Evolutionary conservation across 169 alveolate genomes (phyloP), one percentile per base, ranked within the genome.

Genomic region (Plasmodium fragile): DNA sequence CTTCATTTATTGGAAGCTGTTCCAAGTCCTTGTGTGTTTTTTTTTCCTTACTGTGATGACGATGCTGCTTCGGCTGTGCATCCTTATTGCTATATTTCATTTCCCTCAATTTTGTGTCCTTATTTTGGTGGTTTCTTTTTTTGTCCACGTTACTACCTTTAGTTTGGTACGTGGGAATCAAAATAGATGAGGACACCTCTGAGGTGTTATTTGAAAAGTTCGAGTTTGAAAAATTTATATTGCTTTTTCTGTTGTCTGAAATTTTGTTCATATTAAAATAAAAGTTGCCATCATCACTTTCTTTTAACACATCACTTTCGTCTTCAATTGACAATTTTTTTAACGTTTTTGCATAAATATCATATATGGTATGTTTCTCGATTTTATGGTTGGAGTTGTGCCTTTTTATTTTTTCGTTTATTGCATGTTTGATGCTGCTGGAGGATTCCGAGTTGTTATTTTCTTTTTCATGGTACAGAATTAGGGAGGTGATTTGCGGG

Each of bases 271-370:
- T 49, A 71, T 16, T 75, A 43, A 53, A 16, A 59, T 75, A 59
- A 5, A 53, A 41, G 18, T 83, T 71, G 32, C 45, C 77, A 59
- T 75, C 81, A 18, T 87, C 81, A 53, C 73, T 79, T 11, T 22
- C 53, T 49, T 83, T 83, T 83, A 72, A 45, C 25, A 72, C 25
- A 10, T 72, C 83, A 78, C 73, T 87, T 55, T 75, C 81, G 18
- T 65, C 93, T 32, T 87, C 79, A 77, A 87, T 87, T 25, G 93
- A 87, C 16, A 87, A 43, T 32, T 87, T 87, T 65, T 78, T 87
- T 43, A 87, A 43, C n/a, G 90, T 87, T 8, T 87, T 49, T 32
- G 80, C 89, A 39, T 87, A 87, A 45, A 87, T 87, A 28, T 87
- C 93, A 59, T 87, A 87, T 55, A 87, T 77, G 71, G 75, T 87